Percentiles rank a stretch among this genome's conserved stretches.
Evolutionary conservation across 164 flowering plant genomes (phyloP).

Genomic region (Saururus chinensis): DNA sequence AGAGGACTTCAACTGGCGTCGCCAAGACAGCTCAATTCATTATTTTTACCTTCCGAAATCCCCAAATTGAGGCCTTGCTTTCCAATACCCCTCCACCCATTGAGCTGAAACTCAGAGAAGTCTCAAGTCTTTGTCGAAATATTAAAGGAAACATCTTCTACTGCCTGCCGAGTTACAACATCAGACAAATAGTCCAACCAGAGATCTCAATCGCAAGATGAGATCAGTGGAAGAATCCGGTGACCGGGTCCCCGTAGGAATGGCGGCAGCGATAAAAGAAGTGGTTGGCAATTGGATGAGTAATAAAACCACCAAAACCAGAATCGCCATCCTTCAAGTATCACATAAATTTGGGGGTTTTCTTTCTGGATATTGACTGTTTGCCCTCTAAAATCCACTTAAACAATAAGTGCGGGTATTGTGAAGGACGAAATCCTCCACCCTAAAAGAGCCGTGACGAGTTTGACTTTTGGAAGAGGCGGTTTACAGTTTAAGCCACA

Average conservation of each 20-base stretch:
- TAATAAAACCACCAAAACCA: conserved; percentile 22
- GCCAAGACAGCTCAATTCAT: neutral
- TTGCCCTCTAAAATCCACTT: too few relatives aligned
- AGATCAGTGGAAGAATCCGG: conserved; percentile 17
- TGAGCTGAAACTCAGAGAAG: conserved; percentile 9
- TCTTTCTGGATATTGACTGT: neutral
- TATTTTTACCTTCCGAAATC: conserved; percentile 4
- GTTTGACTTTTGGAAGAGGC: too few relatives aligned
- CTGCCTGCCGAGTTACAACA: conserved; percentile 29
- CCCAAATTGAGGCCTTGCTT: conserved; percentile 20
- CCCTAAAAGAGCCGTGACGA: too few relatives aligned
- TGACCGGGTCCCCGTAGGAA: conserved; percentile 15
- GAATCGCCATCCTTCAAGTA: conserved; percentile 12
- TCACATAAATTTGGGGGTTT: neutral
- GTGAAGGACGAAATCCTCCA: too few relatives aligned
- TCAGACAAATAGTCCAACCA: too few relatives aligned
- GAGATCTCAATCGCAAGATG: too few relatives aligned
- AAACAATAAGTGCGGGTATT: too few relatives aligned
- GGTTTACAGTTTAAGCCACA: too few relatives aligned
- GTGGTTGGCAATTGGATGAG: conserved; percentile 16
- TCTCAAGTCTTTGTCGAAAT: conserved; percentile 19
- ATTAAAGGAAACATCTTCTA: conserved; percentile 23
- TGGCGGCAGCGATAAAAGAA: conserved; percentile 26
- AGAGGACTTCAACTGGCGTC: neutral
- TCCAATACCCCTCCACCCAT: conserved; percentile 12